These are phyloP conservation scores for Rhizopogon hawkerae DNA, from an alignment of 1,284 basidiomycete species.

Conservation along the genomic window DNA sequence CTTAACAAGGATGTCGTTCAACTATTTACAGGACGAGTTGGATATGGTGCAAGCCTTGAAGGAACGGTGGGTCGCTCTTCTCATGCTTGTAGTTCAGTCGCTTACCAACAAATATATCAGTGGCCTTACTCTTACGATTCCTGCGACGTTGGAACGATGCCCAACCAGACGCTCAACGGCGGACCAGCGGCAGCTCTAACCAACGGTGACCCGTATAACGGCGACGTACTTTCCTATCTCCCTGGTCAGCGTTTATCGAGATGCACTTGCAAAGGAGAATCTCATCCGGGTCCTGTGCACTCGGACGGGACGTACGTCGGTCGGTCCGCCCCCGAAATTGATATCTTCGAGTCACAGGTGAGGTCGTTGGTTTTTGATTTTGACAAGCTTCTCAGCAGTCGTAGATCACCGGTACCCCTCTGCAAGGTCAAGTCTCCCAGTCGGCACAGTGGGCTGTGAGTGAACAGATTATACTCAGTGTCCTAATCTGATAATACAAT, in stretches of 20 bases:
- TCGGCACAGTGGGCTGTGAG: conserved; percentile 38
- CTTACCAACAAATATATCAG: conserved; percentile 16
- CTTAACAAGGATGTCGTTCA: neutral
- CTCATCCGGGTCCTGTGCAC: conserved; percentile 56
- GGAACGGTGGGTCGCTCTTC: conserved; percentile 35
- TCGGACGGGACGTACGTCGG: conserved; percentile 48
- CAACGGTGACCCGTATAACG: conserved; percentile 31
- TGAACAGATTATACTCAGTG: conserved; percentile 19
- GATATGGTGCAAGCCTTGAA: conserved; percentile 56
- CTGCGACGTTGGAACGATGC: conserved; percentile 52
- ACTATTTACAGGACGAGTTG: conserved; percentile 35
- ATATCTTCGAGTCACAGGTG: conserved; percentile 55
- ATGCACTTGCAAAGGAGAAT: conserved; percentile 57
- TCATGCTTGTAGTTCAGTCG: neutral
- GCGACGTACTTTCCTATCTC: conserved; percentile 43
- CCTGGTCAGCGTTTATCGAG: conserved; percentile 52
- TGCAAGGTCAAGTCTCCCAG: conserved; percentile 38
- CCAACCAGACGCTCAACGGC: conserved; percentile 40
- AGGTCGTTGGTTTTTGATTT: neutral
- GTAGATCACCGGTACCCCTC: conserved; percentile 29
- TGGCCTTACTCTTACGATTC: conserved; percentile 44
- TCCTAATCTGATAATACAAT: conserved; percentile 1
- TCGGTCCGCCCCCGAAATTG: conserved; percentile 61
- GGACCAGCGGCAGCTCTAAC: conserved; percentile 31
- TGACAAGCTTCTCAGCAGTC: conserved; percentile 4